Percentiles rank a stretch among this genome's conserved stretches.
phyloP scores from a whole-genome alignment of 2,329 filamentous ascomycete species.

The Stachybotrys chlorohalonatus region DNA sequence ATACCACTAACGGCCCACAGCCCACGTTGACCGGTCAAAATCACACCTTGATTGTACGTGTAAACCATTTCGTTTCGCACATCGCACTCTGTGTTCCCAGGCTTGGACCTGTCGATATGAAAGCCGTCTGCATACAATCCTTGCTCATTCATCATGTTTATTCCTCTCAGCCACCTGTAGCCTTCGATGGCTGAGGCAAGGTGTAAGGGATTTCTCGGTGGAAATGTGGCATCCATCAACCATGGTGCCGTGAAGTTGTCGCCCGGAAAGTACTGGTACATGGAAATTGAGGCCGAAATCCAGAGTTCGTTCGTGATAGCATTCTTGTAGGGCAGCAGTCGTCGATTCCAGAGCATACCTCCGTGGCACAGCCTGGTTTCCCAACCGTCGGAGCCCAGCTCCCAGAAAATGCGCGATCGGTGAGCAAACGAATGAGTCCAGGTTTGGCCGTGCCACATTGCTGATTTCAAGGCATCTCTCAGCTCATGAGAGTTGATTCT shows the following conservation, averaged over 20 bases:
- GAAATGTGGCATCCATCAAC: constrained; percentile 15
- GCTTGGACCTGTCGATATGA: constrained; percentile 58
- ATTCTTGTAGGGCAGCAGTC: constrained; percentile 80
- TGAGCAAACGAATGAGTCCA: constrained; percentile 74
- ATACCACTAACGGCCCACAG: constrained; percentile 72
- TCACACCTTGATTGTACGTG: constrained; percentile 90
- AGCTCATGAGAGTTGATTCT: constrained; percentile 8
- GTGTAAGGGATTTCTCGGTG: constrained; percentile 49
- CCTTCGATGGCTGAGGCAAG: constrained; percentile 65
- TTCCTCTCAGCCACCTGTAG: constrained; percentile 70
- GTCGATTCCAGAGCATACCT: constrained; percentile 87
- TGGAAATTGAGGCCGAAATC: constrained; percentile 73
- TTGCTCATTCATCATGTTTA: constrained; percentile 69
- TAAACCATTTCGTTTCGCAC: constrained; percentile 80
- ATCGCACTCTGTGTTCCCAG: constrained; percentile 67
- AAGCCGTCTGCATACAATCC: constrained; percentile 84
- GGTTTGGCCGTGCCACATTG: constrained; percentile 66
- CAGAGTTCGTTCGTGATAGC: constrained; percentile 91
- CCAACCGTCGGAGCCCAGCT: constrained; percentile 71
- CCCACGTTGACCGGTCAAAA: constrained; percentile 72
- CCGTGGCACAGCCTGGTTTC: constrained; percentile 72
- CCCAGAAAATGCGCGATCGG: constrained; percentile 77
- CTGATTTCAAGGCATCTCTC: constrained; percentile 24
- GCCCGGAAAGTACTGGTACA: constrained; percentile 85
- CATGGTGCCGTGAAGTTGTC: constrained; percentile 68